Evolutionary conservation across 176 grass and related monocot genomes (phyloP), one percentile per base, ranked within the genome.

Genomic region (Phragmites australis): DNA sequence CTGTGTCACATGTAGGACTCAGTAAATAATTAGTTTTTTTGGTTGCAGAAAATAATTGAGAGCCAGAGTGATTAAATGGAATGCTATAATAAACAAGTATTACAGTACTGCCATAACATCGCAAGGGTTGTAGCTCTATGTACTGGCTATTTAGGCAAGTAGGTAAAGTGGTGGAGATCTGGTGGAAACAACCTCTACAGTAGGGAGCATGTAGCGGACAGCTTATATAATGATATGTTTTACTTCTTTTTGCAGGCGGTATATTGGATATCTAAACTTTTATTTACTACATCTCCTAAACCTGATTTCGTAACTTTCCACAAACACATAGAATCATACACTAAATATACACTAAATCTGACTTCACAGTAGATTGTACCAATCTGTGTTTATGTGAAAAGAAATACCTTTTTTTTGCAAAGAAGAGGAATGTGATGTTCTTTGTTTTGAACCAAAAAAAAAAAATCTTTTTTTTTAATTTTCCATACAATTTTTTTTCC

Each of bases 11-110:
- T 21, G 40, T 66, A 66, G 44, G 30, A 25, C 45, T 6, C 29
- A 51, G 11, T n/a, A 80, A 84, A 51, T 83, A 80, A 51, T 68
- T 74, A 77, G 8, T 32, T 30, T n/a, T n/a, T n/a, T n/a, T n/a
- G n/a, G n/a, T n/a, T n/a, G n/a, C n/a, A n/a, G n/a, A n/a, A n/a
- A n/a, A n/a, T n/a, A n/a, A n/a, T n/a, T n/a, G n/a, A n/a, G n/a
- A n/a, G n/a, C n/a, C n/a, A n/a, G n/a, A n/a, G n/a, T n/a, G n/a
- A n/a, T n/a, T n/a, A n/a, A n/a, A n/a, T n/a, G n/a, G 1, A 73
- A 56, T 50, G 27, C 0, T 22, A 1, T n/a, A 51, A 51, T 16
- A 14, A 62, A 22, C 43, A 13, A 69, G 9, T 59, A 69, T 21
- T 61, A 58, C 14, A 39, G 8, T 53, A 26, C 37, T 55, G 21